Evolutionary conservation across 2,329 filamentous ascomycete species (phyloP).

Genomic region (Cladosporium oxysporum): DNA sequence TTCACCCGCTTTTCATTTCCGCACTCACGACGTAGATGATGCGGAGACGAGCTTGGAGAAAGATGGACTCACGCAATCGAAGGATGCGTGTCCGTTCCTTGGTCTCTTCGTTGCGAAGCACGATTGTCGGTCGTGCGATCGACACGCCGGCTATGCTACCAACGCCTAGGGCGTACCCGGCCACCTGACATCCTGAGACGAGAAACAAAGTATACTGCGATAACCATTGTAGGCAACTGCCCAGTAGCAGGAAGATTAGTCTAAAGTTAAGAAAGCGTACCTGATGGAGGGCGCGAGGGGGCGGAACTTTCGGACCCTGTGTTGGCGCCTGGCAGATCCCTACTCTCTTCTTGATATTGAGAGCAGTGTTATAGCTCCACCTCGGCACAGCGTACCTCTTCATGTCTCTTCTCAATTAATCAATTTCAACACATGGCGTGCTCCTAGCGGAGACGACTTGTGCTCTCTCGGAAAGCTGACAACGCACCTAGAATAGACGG

Average conservation of each 20-base stretch:
- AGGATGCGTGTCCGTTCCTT: not conserved
- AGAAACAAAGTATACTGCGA: not conserved
- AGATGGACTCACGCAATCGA: not conserved
- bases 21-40: not conserved
- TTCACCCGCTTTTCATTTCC: not conserved
- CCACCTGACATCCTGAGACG: not conserved
- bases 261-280: constrained; percentile 1
- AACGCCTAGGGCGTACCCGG: not conserved
- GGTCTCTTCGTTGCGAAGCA: not conserved
- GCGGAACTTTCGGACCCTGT: constrained; percentile 3
- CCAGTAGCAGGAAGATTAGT: not conserved
- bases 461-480: not conserved
- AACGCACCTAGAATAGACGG: not conserved
- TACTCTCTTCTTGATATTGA: not conserved
- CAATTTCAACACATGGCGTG: not conserved
- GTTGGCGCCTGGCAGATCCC: constrained; percentile 6
- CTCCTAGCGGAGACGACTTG: not conserved
- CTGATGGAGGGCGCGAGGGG: not conserved
- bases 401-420: constrained; percentile 14
- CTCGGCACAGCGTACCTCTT: constrained; percentile 16
- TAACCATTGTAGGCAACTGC: constrained; percentile 12
- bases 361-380: constrained; percentile 1
- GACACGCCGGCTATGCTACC: not conserved
- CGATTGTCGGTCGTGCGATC: not conserved
- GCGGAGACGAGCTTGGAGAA: not conserved